Evolutionary conservation across 345 rosid species (phyloP), one percentile per base, ranked within the genome.

Genomic region (Kandelia obovata): DNA sequence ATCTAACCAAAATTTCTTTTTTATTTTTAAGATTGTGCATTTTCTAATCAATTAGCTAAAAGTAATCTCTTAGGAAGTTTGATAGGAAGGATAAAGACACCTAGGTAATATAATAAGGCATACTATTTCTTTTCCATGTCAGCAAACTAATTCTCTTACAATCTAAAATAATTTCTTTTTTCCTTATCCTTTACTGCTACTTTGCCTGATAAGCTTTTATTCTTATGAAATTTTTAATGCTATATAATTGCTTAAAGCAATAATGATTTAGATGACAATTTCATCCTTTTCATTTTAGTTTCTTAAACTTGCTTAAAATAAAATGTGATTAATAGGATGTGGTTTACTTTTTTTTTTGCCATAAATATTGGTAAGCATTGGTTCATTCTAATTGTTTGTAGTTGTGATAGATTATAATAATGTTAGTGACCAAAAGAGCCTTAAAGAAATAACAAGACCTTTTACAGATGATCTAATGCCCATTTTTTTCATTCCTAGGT

Each of bases 351-450:
- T 39, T 5, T 34, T 30, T 34, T 34, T 4, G 37, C 6, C 9
- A 0, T 34, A 5, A 5, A 3, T 34, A 34, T 5, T 34, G 5
- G 37, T 84, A 95, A 97, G 88, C 99, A 71, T 85, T 92, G 81
- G 96, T 90, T 64, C 78, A 96, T 39, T 95, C 78, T 83, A 90
- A 78, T 86, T 95, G 75, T 84, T 97, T 0, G 96, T 95, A 69
- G 85, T 88, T 58, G 89, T 95, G 71, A 90, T 95, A 57, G 99
- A 92, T 62, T 92, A 92, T 71, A 95, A 95, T 84, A 95, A 95
- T 59, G 99, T 96, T 15, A 96, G 99, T 75, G 99, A 95, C 16
- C 72, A 96, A 56, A 92, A 97, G 81, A 83, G 76, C 77, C 83
- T 91, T 5, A 96, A 95, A 74, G 96, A 92, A 83, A 77, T 92